Evolutionary conservation across 2,329 filamentous ascomycete species (phyloP).

Genomic region (Botrytis galanthina): DNA sequence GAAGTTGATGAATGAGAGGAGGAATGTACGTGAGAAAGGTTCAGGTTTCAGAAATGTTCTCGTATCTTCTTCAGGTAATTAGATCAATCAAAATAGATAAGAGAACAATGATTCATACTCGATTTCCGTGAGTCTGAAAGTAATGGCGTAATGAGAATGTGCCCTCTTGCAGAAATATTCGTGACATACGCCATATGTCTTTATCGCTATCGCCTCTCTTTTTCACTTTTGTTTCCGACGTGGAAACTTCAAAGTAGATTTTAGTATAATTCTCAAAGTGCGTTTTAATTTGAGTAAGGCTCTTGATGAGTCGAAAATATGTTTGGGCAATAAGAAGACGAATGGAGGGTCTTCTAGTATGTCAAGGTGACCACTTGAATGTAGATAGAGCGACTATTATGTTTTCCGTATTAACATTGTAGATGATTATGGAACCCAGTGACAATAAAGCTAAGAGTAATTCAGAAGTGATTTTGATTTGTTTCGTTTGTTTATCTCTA

Average conservation of each 20-base stretch:
- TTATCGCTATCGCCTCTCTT: neutral
- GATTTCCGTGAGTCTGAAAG: neutral
- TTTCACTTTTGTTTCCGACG: neutral
- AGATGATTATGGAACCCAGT: too few relatives aligned
- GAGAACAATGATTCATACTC: neutral
- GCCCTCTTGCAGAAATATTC: neutral
- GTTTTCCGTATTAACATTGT: neutral
- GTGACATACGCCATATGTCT: neutral
- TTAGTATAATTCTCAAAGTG: neutral
- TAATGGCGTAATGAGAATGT: neutral
- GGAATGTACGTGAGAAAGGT: neutral
- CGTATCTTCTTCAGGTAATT: neutral
- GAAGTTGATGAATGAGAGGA: neutral
- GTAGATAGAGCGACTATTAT: neutral
- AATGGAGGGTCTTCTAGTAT: neutral
- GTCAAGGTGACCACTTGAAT: neutral
- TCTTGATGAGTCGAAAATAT: neutral
- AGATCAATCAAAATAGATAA: neutral
- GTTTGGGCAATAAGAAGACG: neutral
- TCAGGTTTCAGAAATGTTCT: neutral
- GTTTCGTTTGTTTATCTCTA: neutral
- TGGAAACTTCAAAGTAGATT: neutral
- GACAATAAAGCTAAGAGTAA: neutral
- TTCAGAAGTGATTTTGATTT: neutral
- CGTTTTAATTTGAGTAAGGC: neutral